Base-by-base conservation (phyloP, 257 asterid species). In the Fraxinus cuspidata region DNA sequence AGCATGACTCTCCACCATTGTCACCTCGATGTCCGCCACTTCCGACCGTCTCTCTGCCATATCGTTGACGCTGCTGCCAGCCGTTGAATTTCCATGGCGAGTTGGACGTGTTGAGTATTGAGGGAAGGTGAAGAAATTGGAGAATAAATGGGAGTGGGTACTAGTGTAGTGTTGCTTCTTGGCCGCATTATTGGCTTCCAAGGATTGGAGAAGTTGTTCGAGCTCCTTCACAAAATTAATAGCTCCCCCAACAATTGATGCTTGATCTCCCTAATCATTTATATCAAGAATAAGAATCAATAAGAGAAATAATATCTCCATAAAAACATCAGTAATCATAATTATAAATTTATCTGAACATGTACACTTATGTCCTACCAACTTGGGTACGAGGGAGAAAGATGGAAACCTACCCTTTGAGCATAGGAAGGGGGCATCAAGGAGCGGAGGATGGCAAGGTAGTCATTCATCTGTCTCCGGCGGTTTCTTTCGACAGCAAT, bases 401-500 rank as follows among this genome's bases (percentile, higher is more conserved):
- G 7, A 47, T 47, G n/a, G 27, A 58, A n/a, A 10, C 69, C 35
- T 83, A 92, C 97, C 97, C 97, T 81, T 85, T 88, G 96, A 58
- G 96, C 76, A 42, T 92, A 90, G 10, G 97, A 92, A 34, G 94
- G 93, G 5, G 97, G 97, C 94, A 92, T 92, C 27, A 90, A 72
- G 25, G 96, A 89, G 2, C 96, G 96, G 32, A 93, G 94, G 29
- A 87, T 56, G 74, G 97, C 89, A 56, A 93, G 92, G 32, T 63
- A 63, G 69, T 63, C 69, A 63, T 63, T 63, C 69, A 63, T 63
- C 69, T 63, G 69, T 12, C 69, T 25, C 19, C 97, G 90, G 85
- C 97, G 97, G 78, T 93, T 93, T 78, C 97, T 86, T 86, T 92
- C 97, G 15, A 91, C 97, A 5, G 97, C 90, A 58, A 93, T 93